Base-by-base conservation (phyloP, 1,284 basidiomycete genomes). In the Tausonia pullulans region DNA sequence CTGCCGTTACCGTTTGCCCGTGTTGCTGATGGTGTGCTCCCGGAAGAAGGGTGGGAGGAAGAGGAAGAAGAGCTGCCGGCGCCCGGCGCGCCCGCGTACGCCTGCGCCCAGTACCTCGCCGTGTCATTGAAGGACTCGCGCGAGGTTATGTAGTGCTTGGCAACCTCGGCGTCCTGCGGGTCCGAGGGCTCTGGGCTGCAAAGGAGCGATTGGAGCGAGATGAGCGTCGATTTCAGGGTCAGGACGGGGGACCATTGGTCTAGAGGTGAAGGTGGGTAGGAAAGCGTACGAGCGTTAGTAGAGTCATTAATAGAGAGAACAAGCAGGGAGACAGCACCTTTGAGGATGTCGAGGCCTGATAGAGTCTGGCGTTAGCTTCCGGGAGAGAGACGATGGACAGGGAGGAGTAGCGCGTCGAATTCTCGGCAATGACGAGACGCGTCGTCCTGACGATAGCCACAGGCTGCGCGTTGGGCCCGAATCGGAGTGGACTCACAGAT, bases 151-250 rank as follows among this genome's bases (percentile, higher is more conserved):
- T 91, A 98, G 75, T 97, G 94, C 73, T 96, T 97, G 13, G 95
- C 96, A 7, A 97, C 80, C 78, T 98, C 93, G 0, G 96, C 95
- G 73, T 98, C 96, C 78, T 98, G 95, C 0, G 95, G 96, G 74
- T 98, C 96, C 70, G 88, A 89, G 11, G 95, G 96, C 74, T 97
- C 93, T 0, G 95, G 96, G 3, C 88, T 90, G 78, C 93, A 97
- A n/a, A 98, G 81, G 10, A 98, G 81, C 43, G 88, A 91, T 74
- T 97, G 96, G 14, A 98, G 82, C 0, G 93, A 96, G 75, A 98
- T 94, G 72, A 98, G 81, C 0, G 94, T 98, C 43, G 92, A 94
- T 74, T 97, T 97, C 74, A 98, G 86, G 0, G 96, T 98, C 68
- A 95, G 83, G 52, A 96, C 90, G 60, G 88, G 88, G 11, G 87